Evolutionary conservation across 768 basidiomycete genomes (phyloP).

Genomic region (Russula compacta): DNA sequence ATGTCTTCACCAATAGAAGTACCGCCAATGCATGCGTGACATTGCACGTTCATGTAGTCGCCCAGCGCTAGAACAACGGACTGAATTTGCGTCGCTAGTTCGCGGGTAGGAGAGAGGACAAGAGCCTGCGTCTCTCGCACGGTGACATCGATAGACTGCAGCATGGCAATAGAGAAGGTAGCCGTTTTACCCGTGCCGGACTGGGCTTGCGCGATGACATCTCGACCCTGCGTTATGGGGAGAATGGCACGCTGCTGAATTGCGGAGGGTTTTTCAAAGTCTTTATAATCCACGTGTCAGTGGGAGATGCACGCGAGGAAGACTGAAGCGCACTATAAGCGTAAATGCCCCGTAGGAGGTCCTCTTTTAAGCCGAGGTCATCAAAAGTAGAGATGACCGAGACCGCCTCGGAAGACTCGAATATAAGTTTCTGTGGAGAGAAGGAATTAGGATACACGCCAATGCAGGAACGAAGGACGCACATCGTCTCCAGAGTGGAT

Average conservation of each 20-base stretch:
- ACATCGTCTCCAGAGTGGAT: constrained; percentile 85
- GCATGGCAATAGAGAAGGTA: constrained; percentile 95
- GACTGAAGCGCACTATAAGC: constrained; percentile 72
- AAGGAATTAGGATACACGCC: not conserved
- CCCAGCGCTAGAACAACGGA: constrained; percentile 93
- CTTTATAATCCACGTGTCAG: constrained; percentile 27
- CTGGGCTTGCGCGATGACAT: constrained; percentile 98
- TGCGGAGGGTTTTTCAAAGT: constrained; percentile 97
- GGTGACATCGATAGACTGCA: constrained; percentile 94
- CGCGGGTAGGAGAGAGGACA: constrained; percentile 95
- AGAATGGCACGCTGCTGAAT: constrained; percentile 98
- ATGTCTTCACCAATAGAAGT: constrained; percentile 98
- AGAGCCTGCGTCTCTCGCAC: constrained; percentile 94
- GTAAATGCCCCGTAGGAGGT: constrained; percentile 93
- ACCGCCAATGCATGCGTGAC: constrained; percentile 96
- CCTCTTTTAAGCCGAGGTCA: constrained; percentile 87
- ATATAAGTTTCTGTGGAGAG: constrained; percentile 68
- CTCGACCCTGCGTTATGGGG: constrained; percentile 90
- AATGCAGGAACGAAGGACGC: constrained; percentile 21
- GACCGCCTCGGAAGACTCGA: constrained; percentile 90
- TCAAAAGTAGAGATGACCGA: constrained; percentile 85
- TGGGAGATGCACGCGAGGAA: constrained; percentile 1
- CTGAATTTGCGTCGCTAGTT: constrained; percentile 98
- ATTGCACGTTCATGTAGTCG: constrained; percentile 99
- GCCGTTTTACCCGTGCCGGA: constrained; percentile 99